Conservation (phyloP, 176 grass and related monocot genomes). For the Hyparrhenia diplandra region DNA sequence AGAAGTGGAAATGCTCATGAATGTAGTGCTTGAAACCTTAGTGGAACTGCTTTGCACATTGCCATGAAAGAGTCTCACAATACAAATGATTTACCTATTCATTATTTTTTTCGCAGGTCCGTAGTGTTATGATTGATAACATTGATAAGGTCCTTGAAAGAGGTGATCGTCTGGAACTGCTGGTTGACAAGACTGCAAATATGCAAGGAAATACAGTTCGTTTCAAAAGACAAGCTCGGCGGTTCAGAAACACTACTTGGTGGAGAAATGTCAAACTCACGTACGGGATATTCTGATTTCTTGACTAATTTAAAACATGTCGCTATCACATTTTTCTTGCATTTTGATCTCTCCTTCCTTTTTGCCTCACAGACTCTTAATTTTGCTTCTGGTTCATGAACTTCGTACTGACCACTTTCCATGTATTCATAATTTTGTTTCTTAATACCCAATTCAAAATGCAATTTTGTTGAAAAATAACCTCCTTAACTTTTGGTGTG, state of each 20-base stretch:
- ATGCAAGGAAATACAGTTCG: slow-evolving; percentile 96
- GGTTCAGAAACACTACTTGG: slow-evolving; percentile 78
- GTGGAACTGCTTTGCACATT: neutral
- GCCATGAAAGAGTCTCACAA: neutral
- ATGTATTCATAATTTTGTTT: neutral
- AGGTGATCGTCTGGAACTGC: slow-evolving; percentile 82
- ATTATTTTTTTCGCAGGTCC: slow-evolving; percentile 54
- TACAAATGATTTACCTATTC: neutral
- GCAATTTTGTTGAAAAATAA: neutral
- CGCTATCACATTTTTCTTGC: neutral
- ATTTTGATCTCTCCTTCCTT: neutral
- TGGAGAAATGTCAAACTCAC: slow-evolving; percentile 94
- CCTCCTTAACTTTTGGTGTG: neutral
- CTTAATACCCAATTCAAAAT: neutral
- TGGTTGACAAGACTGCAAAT: slow-evolving; percentile 87
- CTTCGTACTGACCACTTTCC: neutral
- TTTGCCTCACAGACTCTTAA: neutral
- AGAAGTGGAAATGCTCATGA: neutral
- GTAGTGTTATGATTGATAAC: slow-evolving; percentile 97
- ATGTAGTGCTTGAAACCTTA: neutral
- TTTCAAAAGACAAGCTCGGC: slow-evolving; percentile 89
- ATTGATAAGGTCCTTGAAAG: slow-evolving; percentile 99
- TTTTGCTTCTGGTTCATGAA: neutral
- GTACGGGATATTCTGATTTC: slow-evolving; percentile 39
- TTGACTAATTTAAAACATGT: neutral